A percentile compares a stretch with the other conserved stretches of the same genome.
Evolutionary conservation across 1,284 basidiomycete genomes (phyloP).

Genomic region (Cryptococcus jaspeensis): DNA sequence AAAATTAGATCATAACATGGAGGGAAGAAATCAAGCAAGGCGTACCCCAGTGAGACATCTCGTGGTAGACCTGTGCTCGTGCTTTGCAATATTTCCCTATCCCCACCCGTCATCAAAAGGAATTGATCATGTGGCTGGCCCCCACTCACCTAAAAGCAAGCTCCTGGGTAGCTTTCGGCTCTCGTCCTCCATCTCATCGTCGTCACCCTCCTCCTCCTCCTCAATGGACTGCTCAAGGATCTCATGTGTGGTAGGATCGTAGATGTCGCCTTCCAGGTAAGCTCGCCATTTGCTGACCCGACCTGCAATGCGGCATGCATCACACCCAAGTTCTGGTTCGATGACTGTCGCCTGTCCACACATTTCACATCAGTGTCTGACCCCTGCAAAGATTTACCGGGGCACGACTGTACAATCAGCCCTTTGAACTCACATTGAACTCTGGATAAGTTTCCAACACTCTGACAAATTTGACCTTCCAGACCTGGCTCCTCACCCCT

Average conservation of each 20-base stretch:
- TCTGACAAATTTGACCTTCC: constrained; percentile 67
- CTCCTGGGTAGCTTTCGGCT: constrained; percentile 4
- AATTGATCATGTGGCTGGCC: too few species aligned
- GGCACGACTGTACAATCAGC: too few species aligned
- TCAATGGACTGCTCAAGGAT: constrained; percentile 15
- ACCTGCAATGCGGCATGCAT: constrained; percentile 73
- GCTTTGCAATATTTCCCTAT: constrained; percentile 73
- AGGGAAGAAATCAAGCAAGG: not conserved
- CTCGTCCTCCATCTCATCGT: not conserved
- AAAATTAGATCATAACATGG: not conserved
- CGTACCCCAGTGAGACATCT: constrained; percentile 78
- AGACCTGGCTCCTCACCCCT: constrained; percentile 72
- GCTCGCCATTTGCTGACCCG: constrained; percentile 48
- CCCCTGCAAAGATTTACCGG: too few species aligned
- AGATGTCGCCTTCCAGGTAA: constrained; percentile 35
- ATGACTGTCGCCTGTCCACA: constrained; percentile 47
- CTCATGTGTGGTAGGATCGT: constrained; percentile 44
- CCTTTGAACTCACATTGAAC: constrained; percentile 57
- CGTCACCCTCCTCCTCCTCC: constrained; percentile 6
- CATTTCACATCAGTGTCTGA: not conserved
- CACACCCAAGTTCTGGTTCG: constrained; percentile 64
- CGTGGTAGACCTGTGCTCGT: constrained; percentile 67
- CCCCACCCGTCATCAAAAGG: not conserved
- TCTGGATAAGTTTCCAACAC: constrained; percentile 65
- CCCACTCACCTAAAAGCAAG: constrained; percentile 19